These are phyloP conservation scores for Alnus glutinosa DNA, from an alignment of 306 rosid species.

Conservation along the genomic window DNA sequence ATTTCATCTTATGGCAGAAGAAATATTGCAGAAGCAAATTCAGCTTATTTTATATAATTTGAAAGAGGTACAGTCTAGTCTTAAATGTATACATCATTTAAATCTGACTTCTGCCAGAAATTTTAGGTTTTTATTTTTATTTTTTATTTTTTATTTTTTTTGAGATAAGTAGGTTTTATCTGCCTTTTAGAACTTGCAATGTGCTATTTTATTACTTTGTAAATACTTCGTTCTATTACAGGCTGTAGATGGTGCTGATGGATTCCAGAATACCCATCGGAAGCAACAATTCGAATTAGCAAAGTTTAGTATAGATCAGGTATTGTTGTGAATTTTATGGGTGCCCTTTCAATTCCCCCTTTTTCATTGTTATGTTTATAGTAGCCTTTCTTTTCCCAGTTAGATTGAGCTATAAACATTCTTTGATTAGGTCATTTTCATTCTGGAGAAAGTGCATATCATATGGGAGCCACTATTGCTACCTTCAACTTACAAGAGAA, in stretches of 20 bases:
- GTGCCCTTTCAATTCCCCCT: slow-evolving; percentile 8
- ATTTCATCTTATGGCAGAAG: slow-evolving; percentile 83
- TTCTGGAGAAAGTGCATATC: slow-evolving; percentile 82
- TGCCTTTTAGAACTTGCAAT: slow-evolving; percentile 24
- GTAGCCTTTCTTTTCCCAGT: slow-evolving; percentile 3
- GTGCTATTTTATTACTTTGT: slow-evolving; percentile 18
- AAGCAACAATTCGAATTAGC: slow-evolving; percentile 74
- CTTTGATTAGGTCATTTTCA: slow-evolving; percentile 77
- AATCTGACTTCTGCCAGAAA: slow-evolving; percentile 7
- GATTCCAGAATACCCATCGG: slow-evolving; percentile 93
- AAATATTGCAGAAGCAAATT: slow-evolving; percentile 78
- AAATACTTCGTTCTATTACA: slow-evolving; percentile 28
- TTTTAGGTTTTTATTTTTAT: slow-evolving; percentile 1
- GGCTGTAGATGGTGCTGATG: slow-evolving; percentile 89
- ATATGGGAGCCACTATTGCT: slow-evolving; percentile 93
- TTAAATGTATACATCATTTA: slow-evolving; percentile 27
- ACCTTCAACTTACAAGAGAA: slow-evolving; percentile 75
- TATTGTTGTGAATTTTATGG: slow-evolving; percentile 31
- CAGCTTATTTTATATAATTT: slow-evolving; percentile 71
- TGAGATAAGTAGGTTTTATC: neutral
- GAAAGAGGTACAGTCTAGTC: slow-evolving; percentile 66
- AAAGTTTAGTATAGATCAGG: slow-evolving; percentile 91
- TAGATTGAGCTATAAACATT: slow-evolving; percentile 22
- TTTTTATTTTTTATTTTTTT: too few relatives aligned
- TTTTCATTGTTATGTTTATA: slow-evolving; percentile 7